These are phyloP conservation scores for Sonneratia alba DNA, from an alignment of 345 rosid species.

Conservation along the genomic window DNA sequence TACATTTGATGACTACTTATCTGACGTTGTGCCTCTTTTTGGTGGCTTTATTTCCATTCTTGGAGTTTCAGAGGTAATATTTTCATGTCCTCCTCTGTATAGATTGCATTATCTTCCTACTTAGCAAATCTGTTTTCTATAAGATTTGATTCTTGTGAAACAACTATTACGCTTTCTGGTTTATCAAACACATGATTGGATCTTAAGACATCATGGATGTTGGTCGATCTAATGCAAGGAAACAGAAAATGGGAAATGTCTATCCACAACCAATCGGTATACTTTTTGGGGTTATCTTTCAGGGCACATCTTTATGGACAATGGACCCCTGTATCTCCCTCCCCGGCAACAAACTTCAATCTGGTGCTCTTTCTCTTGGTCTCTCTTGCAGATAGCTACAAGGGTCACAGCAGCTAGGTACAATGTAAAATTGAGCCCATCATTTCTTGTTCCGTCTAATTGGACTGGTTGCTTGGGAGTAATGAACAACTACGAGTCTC, in stretches of 20 bases:
- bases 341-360: too few species aligned
- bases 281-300: too few species aligned
- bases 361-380: not conserved
- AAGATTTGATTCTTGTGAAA: too few species aligned
- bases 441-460: conserved; percentile 85
- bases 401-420: conserved; percentile 67
- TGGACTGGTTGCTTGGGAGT: conserved; percentile 98
- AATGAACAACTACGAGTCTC: conserved; percentile 80
- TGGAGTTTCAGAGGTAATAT: conserved; percentile 78
- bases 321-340: too few species aligned
- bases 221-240: too few species aligned
- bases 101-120: not conserved
- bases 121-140: not conserved
- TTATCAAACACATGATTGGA: too few species aligned
- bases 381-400: conserved; percentile 57
- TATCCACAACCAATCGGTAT: too few species aligned
- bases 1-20: conserved; percentile 70
- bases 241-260: too few species aligned
- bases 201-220: too few species aligned
- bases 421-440: conserved; percentile 73
- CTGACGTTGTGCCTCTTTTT: conserved; percentile 69
- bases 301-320: too few species aligned
- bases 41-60: conserved; percentile 74
- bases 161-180: too few species aligned
- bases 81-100: not conserved